Conservation (phyloP, 495 filamentous ascomycete genomes). For the Amniculicola lignicola region DNA sequence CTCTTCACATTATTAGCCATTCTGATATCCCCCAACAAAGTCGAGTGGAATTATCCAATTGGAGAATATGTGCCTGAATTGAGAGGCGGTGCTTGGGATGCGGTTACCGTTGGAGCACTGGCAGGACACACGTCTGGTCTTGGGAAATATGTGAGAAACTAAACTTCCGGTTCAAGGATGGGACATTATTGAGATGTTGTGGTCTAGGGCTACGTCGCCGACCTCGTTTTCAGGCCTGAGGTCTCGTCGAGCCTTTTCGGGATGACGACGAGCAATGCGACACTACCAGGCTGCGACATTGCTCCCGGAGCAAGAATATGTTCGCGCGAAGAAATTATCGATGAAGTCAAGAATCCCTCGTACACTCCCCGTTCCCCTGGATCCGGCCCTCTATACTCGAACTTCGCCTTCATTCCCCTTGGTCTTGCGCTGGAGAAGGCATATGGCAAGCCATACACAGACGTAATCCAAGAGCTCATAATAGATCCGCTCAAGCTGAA, state of each 20-base stretch:
- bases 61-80: slow-evolving; percentile 1
- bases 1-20: slow-evolving; percentile 15
- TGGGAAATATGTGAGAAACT: background rate
- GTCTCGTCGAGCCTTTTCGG: background rate
- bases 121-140: slow-evolving; percentile 11
- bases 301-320: slow-evolving; percentile 3
- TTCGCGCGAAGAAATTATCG: slow-evolving; percentile 4
- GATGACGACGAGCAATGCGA: background rate
- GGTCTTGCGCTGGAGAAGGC: background rate
- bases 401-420: slow-evolving; percentile 11
- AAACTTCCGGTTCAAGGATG: too few species aligned
- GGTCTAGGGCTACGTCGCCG: slow-evolving; percentile 6
- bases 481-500: background rate
- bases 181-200: too few species aligned
- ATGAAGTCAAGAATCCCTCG: background rate
- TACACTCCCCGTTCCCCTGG: background rate
- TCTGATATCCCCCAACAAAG: background rate
- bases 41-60: slow-evolving; percentile 11
- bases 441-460: slow-evolving; percentile 2
- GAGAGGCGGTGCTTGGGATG: background rate
- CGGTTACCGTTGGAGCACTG: slow-evolving; percentile 6
- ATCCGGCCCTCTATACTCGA: slow-evolving; percentile 11
- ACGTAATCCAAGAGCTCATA: slow-evolving; percentile 12
- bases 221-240: background rate
- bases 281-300: slow-evolving; percentile 2